Base-by-base conservation (phyloP, 2,329 filamentous ascomycete genomes). In the Fonsecaea multimorphosa region DNA sequence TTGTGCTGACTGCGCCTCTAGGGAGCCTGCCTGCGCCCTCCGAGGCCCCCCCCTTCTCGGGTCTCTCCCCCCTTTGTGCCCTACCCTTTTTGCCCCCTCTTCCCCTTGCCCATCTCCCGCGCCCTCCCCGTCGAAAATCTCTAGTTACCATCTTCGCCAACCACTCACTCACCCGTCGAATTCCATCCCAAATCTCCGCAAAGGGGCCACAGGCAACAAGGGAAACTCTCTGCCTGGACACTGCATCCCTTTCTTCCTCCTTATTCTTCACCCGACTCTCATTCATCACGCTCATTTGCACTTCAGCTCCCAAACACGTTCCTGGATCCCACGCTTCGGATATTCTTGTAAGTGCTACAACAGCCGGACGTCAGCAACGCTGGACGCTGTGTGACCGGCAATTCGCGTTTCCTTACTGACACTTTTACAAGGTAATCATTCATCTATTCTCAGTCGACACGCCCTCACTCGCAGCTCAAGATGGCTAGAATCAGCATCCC, bases 401-500 rank as follows among this genome's bases (percentile, higher is more conserved):
- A 27, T 49, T 49, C 44, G 9, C 22, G 44, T 24, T 27, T 14
- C 22, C 9, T 49, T 27, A 49, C 44, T 49, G 44, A 49, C 44
- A 49, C 11, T 8, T 19, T 3, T 49, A 22, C 11, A 7, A 49
- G 44, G 44, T 49, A 49, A 49, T 49, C 40, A 40, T 6, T 40
- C 19, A 4, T 8, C 3, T 27, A 24, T 12, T 27, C 44, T 38
- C 19, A 3, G 12, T 12, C 58, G 8, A 52, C 19, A 22, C 58
- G 3, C 32, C 46, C 52, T 9, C 29, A 9, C 52, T 54, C 19
- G 3, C 16, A 32, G 14, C 31, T 29, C 58, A 67, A 27, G 49
- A 97, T 96, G 93, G 85, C 91, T 73, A 88, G 92, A 78, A 92
- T 98, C 76, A 91, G 92, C 84, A 95, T 99, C 73, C 95, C 95